A percentile compares a stretch with the other conserved stretches of the same genome.
These are phyloP conservation scores for Russula earlei DNA, from an alignment of 768 basidiomycete genomes.

Conservation along the genomic window DNA sequence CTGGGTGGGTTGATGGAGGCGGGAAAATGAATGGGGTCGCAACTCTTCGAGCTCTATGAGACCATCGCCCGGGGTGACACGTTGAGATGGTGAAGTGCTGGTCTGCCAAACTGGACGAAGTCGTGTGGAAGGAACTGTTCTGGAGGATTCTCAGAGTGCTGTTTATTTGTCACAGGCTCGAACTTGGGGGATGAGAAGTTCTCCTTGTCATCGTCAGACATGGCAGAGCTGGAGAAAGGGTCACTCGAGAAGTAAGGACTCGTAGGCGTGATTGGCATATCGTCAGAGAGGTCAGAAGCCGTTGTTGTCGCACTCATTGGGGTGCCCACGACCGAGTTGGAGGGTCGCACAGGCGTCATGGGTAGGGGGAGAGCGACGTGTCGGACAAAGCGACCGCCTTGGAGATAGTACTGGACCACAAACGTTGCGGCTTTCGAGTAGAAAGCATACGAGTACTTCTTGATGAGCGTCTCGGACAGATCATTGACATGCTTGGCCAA, in stretches of 20 bases:
- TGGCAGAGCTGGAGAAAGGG: conserved; percentile 49
- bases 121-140: conserved; percentile 77
- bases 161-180: conserved; percentile 66
- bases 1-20: conserved; percentile 13
- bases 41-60: conserved; percentile 36
- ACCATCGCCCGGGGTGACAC: conserved; percentile 49
- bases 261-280: conserved; percentile 75
- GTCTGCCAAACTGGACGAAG: conserved; percentile 70
- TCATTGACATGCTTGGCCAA: conserved; percentile 84
- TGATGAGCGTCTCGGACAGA: conserved; percentile 90
- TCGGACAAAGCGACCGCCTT: conserved; percentile 65
- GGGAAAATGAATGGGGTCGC: conserved; percentile 10
- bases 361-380: conserved; percentile 44
- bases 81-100: conserved; percentile 71
- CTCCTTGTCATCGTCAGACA: conserved; percentile 73
- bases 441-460: conserved; percentile 96
- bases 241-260: conserved; percentile 50
- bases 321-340: conserved; percentile 49
- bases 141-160: conserved; percentile 53
- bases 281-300: conserved; percentile 68
- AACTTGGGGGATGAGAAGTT: conserved; percentile 53
- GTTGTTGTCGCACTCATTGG: conserved; percentile 69
- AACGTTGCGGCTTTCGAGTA: conserved; percentile 93
- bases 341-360: conserved; percentile 50
- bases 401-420: conserved; percentile 88